A percentile compares a stretch with the other conserved stretches of the same genome.
These are phyloP conservation scores for Hypoxylon sp. DNA, from an alignment of 2,329 filamentous ascomycete species.

Conservation along the genomic window DNA sequence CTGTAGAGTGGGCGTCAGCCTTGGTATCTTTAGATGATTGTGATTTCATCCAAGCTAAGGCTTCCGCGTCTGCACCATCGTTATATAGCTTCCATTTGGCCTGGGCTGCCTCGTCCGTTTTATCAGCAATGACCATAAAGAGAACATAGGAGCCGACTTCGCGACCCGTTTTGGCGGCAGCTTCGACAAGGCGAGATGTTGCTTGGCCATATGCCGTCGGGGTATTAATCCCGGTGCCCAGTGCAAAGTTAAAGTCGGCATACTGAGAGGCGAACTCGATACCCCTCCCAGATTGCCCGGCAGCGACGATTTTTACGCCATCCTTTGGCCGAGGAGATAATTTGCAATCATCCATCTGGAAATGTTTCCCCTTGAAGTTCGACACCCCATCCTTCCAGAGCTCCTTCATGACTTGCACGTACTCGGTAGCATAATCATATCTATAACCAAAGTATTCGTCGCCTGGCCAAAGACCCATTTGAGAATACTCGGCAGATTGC, in stretches of 20 bases:
- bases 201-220: constrained; percentile 49
- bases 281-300: constrained; percentile 54
- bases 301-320: constrained; percentile 54
- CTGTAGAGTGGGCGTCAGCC: constrained; percentile 52
- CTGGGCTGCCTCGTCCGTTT: constrained; percentile 52
- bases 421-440: constrained; percentile 56
- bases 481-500: constrained; percentile 55
- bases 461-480: constrained; percentile 56
- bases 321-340: constrained; percentile 47
- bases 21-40: constrained; percentile 54
- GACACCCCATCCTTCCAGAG: constrained; percentile 54
- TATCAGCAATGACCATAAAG: constrained; percentile 55
- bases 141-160: constrained; percentile 56
- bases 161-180: constrained; percentile 48
- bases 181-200: constrained; percentile 52
- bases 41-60: constrained; percentile 54
- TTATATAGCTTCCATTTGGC: constrained; percentile 55
- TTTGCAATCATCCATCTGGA: constrained; percentile 56
- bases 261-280: constrained; percentile 54
- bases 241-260: constrained; percentile 55
- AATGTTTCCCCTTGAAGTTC: constrained; percentile 55
- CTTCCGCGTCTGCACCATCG: constrained; percentile 53
- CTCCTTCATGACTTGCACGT: constrained; percentile 55
- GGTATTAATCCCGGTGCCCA: constrained; percentile 54
- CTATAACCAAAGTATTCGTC: constrained; percentile 52